Conservation (phyloP, 495 filamentous ascomycete genomes). For the Lichina pygmaea region DNA sequence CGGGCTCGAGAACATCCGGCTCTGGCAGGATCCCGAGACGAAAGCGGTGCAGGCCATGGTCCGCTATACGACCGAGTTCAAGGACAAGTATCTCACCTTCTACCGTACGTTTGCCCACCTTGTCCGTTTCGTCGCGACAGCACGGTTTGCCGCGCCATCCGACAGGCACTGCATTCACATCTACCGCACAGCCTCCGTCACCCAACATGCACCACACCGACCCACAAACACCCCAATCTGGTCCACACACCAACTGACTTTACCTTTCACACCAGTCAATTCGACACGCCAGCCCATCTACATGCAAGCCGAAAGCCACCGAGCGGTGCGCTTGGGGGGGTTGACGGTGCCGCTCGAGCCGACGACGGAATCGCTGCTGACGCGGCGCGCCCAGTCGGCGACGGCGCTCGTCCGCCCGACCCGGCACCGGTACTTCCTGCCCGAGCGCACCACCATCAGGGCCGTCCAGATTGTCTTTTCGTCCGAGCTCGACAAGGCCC, state of each 20-base stretch:
- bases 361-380: background rate
- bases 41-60: conserved; percentile 12
- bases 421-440: background rate
- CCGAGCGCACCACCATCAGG: conserved; percentile 6
- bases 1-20: conserved; percentile 14
- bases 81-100: conserved; percentile 13
- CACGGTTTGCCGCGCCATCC: too few relatives aligned
- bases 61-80: conserved; percentile 12
- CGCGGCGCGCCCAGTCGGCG: too few relatives aligned
- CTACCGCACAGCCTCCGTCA: too few relatives aligned
- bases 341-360: background rate
- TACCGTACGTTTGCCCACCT: conserved; percentile 7
- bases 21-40: conserved; percentile 13
- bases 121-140: too few relatives aligned
- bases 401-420: background rate
- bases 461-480: conserved; percentile 1
- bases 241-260: background rate
- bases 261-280: background rate
- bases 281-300: background rate
- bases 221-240: background rate
- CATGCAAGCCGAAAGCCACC: background rate
- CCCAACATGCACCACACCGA: background rate
- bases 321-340: background rate
- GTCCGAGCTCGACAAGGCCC: background rate
- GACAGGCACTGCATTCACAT: too few relatives aligned